phyloP scores from a whole-genome alignment of 1,284 basidiomycete species.

The Ustilago cynodontis region DNA sequence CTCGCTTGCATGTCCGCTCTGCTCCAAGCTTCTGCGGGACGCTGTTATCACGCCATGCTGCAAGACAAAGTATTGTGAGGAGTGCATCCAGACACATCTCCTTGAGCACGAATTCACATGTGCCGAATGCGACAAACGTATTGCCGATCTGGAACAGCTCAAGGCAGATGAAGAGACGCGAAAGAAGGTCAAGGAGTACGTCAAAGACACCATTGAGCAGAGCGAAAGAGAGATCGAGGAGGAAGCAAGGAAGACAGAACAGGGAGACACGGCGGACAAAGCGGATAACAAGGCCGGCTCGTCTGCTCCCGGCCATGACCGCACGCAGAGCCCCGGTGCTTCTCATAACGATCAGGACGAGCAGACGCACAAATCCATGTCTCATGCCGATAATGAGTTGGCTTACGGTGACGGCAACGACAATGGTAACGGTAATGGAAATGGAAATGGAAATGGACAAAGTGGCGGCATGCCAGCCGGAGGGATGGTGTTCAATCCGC shows the following conservation, averaged over 20 bases:
- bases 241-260: conserved; percentile 34
- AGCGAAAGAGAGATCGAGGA: conserved; percentile 63
- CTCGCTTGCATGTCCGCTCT: conserved; percentile 65
- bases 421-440: conserved; percentile 5
- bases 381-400: conserved; percentile 28
- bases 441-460: conserved; percentile 11
- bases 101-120: conserved; percentile 69
- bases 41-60: conserved; percentile 68
- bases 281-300: conserved; percentile 22
- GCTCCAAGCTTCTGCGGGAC: conserved; percentile 63
- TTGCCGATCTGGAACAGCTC: conserved; percentile 63
- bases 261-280: conserved; percentile 25
- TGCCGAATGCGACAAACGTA: conserved; percentile 68
- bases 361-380: conserved; percentile 29
- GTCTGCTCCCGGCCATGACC: conserved; percentile 14
- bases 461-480: conserved; percentile 10
- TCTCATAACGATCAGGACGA: conserved; percentile 47
- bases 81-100: conserved; percentile 68
- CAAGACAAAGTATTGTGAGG: conserved; percentile 65
- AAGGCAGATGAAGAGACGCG: conserved; percentile 63
- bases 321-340: conserved; percentile 22
- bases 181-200: conserved; percentile 62
- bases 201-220: conserved; percentile 63
- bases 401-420: conserved; percentile 29
- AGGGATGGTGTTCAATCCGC: conserved; percentile 58